Evolutionary conservation across 192 early-diverging fungal genomes (phyloP).

Genomic region (Piromyces finnis): DNA sequence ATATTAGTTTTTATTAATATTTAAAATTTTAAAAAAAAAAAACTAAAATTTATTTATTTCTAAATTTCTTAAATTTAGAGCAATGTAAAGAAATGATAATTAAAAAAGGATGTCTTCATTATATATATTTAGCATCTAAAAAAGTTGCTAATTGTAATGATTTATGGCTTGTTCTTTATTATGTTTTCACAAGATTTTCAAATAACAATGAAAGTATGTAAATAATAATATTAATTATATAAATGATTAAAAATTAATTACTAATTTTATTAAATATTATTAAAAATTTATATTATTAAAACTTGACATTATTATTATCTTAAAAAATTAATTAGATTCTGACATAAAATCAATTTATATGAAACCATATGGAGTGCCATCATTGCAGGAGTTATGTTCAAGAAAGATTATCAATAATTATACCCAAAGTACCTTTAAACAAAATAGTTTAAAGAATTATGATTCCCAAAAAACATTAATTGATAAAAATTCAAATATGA

Average conservation of each 20-base stretch:
- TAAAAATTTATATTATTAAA: no score
- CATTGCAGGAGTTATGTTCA: not conserved
- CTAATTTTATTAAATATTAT: no score
- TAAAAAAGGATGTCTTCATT: not conserved
- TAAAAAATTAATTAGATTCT: no score
- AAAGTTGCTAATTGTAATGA: not conserved
- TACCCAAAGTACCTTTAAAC: not conserved
- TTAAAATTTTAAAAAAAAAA: no score
- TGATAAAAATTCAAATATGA: not conserved
- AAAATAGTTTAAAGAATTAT: not conserved
- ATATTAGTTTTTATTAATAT: no score
- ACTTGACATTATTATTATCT: no score
- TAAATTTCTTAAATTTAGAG: not conserved
- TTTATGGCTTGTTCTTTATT: not conserved
- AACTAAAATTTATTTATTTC: not conserved
- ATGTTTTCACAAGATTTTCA: not conserved
- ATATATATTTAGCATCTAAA: not conserved
- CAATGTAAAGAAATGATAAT: not conserved
- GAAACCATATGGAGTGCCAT: not conserved
- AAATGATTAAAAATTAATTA: no score
- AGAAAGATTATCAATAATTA: not conserved
- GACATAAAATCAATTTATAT: not conserved
- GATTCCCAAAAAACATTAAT: not conserved
- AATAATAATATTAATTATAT: no score
- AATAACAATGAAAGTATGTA: not conserved